Percentiles rank a stretch among this genome's conserved stretches.
Evolutionary conservation across 108 stramenopile genomes (phyloP).

Genomic region (Skeletonema marinoi): DNA sequence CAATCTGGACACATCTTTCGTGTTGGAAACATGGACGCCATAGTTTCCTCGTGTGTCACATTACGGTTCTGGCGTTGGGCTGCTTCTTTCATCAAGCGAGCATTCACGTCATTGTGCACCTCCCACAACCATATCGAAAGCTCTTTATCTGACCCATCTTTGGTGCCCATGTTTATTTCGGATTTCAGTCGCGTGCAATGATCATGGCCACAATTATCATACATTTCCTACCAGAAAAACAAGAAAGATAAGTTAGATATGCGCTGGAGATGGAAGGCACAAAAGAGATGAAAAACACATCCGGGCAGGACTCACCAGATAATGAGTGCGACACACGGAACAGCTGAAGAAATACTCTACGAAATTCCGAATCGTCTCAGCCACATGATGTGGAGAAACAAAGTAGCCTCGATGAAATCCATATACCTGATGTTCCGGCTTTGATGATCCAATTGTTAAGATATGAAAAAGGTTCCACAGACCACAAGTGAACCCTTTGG

Average conservation of each 20-base stretch:
- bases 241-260: background rate
- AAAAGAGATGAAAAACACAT: background rate
- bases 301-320: conserved; percentile 4
- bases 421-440: conserved; percentile 25
- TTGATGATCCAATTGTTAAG: conserved; percentile 42
- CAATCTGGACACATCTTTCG: conserved; percentile 34
- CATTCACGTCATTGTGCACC: conserved; percentile 38
- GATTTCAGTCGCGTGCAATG: conserved; percentile 38
- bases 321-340: conserved; percentile 12
- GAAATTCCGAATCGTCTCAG: conserved; percentile 25
- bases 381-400: conserved; percentile 30
- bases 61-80: conserved; percentile 35
- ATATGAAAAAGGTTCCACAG: conserved; percentile 55
- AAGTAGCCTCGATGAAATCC: conserved; percentile 46
- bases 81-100: conserved; percentile 39
- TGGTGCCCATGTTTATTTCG: conserved; percentile 1
- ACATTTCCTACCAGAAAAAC: conserved; percentile 20
- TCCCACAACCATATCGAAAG: conserved; percentile 32
- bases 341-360: conserved; percentile 3
- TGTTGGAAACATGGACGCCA: conserved; percentile 42
- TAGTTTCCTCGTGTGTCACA: conserved; percentile 22
- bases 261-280: background rate
- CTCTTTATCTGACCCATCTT: conserved; percentile 23
- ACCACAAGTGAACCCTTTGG: conserved; percentile 49
- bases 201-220: conserved; percentile 43